These are phyloP conservation scores for Cystobasidium slooffiae DNA, from an alignment of 1,284 basidiomycete genomes.

Conservation along the genomic window DNA sequence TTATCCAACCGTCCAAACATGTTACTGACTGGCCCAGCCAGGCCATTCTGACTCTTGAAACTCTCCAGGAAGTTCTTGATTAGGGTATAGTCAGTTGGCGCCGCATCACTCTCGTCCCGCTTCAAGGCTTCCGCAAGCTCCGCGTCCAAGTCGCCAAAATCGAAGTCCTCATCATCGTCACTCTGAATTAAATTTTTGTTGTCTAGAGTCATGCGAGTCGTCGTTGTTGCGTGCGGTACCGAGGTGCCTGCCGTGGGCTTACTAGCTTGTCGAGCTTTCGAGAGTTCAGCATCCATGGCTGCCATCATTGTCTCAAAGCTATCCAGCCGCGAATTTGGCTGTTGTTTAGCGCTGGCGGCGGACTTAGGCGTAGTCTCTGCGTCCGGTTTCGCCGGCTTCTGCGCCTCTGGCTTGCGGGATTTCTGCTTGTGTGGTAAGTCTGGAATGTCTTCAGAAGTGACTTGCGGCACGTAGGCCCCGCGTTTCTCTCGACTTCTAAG, in stretches of 20 bases:
- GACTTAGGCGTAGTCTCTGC: neutral
- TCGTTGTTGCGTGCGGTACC: neutral
- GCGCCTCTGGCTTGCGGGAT: conserved; percentile 14
- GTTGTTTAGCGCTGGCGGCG: conserved; percentile 9
- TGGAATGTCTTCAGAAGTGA: conserved; percentile 45
- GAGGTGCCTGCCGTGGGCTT: neutral
- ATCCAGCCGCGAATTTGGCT: conserved; percentile 69
- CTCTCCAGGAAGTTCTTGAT: conserved; percentile 96
- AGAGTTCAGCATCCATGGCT: conserved; percentile 85
- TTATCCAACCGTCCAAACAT: conserved; percentile 73
- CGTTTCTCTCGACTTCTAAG: conserved; percentile 71
- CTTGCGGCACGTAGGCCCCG: conserved; percentile 74
- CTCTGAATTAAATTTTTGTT: conserved; percentile 54
- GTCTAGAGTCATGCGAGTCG: neutral
- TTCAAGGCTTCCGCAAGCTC: conserved; percentile 74
- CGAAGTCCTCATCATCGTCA: conserved; percentile 63
- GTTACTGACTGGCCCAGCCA: conserved; percentile 85
- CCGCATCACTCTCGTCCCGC: conserved; percentile 59
- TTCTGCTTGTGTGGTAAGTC: conserved; percentile 9
- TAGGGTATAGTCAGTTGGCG: conserved; percentile 76
- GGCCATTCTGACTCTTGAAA: conserved; percentile 82
- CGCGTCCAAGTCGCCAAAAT: conserved; percentile 80
- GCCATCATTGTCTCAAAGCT: conserved; percentile 93
- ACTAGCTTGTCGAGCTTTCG: conserved; percentile 55
- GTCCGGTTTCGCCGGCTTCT: neutral